These are phyloP conservation scores for Beauveria australis DNA, from an alignment of 2,329 filamentous ascomycete genomes.

Conservation along the genomic window DNA sequence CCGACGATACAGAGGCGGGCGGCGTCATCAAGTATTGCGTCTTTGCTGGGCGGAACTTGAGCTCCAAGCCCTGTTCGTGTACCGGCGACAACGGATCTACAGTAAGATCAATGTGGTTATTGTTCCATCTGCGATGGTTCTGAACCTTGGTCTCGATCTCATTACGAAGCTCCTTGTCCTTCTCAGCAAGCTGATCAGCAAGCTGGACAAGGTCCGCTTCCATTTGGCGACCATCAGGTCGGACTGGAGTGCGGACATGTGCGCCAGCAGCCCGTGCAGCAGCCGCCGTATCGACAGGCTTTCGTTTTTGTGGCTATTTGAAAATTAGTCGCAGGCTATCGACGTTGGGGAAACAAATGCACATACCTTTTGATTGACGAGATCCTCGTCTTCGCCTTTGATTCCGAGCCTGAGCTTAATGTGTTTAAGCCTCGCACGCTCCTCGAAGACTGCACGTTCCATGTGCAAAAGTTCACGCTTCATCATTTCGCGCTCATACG, in stretches of 20 bases:
- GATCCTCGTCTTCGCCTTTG: slow-evolving; percentile 87
- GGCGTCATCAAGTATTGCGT: slow-evolving; percentile 63
- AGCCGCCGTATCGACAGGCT: slow-evolving; percentile 50
- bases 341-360: not conserved
- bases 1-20: slow-evolving; percentile 47
- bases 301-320: slow-evolving; percentile 61
- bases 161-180: slow-evolving; percentile 68
- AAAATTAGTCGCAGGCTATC: slow-evolving; percentile 24
- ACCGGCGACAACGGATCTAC: slow-evolving; percentile 76
- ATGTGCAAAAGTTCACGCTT: slow-evolving; percentile 69
- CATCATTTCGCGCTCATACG: slow-evolving; percentile 70
- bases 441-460: slow-evolving; percentile 74
- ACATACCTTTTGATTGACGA: slow-evolving; percentile 86
- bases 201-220: slow-evolving; percentile 74
- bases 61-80: slow-evolving; percentile 52
- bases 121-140: slow-evolving; percentile 88
- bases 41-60: slow-evolving; percentile 62
- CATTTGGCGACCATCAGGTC: slow-evolving; percentile 60
- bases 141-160: slow-evolving; percentile 82
- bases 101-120: slow-evolving; percentile 81
- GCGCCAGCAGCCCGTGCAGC: slow-evolving; percentile 54
- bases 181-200: slow-evolving; percentile 69
- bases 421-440: slow-evolving; percentile 74
- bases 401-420: slow-evolving; percentile 83
- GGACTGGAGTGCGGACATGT: slow-evolving; percentile 61